These are phyloP conservation scores for Phytophthora pistaciae DNA, from an alignment of 352 stramenopile species.

Conservation along the genomic window DNA sequence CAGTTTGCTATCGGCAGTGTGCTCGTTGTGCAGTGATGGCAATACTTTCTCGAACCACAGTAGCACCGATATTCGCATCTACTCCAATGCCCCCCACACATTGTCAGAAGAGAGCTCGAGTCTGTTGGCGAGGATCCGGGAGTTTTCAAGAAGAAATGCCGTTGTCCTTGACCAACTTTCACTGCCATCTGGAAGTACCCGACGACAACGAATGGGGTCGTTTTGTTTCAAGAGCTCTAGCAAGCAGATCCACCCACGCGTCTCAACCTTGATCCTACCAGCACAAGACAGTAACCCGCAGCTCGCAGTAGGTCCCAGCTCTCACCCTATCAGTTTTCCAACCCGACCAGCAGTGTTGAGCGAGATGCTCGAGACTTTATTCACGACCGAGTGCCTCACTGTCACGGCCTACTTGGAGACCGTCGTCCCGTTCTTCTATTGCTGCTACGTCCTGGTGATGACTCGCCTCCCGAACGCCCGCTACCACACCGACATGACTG, in stretches of 20 bases:
- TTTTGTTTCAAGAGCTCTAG: neutral
- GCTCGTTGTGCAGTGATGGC: neutral
- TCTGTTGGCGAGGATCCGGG: neutral
- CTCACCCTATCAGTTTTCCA: neutral
- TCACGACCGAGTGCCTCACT: slow-evolving; percentile 35
- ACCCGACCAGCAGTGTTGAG: neutral
- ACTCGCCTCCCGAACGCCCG: slow-evolving; percentile 18
- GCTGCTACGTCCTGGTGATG: slow-evolving; percentile 12
- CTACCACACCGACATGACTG: slow-evolving; percentile 8
- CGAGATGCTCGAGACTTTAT: slow-evolving; percentile 6
- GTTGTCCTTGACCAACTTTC: neutral
- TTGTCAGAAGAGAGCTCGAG: neutral
- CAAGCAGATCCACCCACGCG: neutral
- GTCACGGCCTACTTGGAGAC: slow-evolving; percentile 41
- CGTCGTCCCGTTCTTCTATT: slow-evolving; percentile 39
- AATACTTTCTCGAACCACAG: neutral
- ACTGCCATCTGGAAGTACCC: no score
- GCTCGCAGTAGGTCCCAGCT: neutral
- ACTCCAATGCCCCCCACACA: no score
- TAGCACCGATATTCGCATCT: neutral
- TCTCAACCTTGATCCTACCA: neutral
- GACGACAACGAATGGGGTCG: no score
- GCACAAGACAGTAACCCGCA: neutral
- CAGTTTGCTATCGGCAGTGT: neutral
- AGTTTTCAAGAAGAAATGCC: neutral